Percentiles rank a stretch among this genome's conserved stretches.
Evolutionary conservation across 2,329 filamentous ascomycete genomes (phyloP).

Genomic region (Xenoacremonium recifei): DNA sequence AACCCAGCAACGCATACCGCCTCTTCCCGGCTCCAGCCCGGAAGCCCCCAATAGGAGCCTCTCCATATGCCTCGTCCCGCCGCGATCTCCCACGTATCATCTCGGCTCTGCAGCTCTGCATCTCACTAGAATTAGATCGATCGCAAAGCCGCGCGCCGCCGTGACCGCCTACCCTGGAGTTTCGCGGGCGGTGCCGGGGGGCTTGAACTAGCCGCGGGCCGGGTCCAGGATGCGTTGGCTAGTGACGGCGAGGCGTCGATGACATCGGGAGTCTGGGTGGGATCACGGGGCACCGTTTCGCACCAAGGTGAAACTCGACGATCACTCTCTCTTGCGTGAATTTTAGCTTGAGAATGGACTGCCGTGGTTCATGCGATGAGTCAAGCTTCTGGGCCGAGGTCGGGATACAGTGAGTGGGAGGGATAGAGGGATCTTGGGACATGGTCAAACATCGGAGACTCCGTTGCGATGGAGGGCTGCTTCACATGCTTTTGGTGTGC

Average conservation of each 20-base stretch:
- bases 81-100: neutral
- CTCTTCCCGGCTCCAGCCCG: too few relatives aligned
- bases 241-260: neutral
- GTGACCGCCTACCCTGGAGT: neutral
- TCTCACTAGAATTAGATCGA: neutral
- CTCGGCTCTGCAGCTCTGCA: neutral
- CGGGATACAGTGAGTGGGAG: neutral
- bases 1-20: too few relatives aligned
- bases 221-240: neutral
- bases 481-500: neutral
- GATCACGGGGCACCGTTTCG: neutral
- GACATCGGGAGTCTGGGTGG: neutral
- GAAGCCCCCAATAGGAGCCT: too few relatives aligned
- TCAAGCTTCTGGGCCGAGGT: neutral
- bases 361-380: neutral
- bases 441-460: neutral
- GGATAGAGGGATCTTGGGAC: neutral
- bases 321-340: slow-evolving; percentile 1
- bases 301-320: neutral
- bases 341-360: neutral
- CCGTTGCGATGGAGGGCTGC: neutral
- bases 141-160: neutral
- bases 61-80: too few relatives aligned
- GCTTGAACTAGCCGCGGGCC: neutral
- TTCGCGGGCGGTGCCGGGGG: neutral